These are phyloP conservation scores for Cercospora beticola DNA, from an alignment of 2,329 filamentous ascomycete genomes.

Conservation along the genomic window DNA sequence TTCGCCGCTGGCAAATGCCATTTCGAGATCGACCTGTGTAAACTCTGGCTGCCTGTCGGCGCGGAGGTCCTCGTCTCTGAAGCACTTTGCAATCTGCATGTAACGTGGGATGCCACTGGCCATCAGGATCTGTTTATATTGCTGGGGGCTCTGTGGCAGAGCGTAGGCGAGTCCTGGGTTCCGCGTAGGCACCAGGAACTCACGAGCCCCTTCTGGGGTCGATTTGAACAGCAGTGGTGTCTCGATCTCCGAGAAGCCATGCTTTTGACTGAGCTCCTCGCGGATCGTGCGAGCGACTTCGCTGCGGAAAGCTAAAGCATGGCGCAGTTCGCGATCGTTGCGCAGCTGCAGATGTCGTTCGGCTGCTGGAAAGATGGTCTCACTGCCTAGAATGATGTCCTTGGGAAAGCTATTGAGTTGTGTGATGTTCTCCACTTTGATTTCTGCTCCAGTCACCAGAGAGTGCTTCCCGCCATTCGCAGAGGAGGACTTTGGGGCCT, in stretches of 20 bases:
- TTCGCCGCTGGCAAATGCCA: slow-evolving; percentile 74
- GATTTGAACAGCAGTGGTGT: slow-evolving; percentile 96
- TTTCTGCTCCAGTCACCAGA: slow-evolving; percentile 26
- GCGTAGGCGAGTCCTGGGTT: slow-evolving; percentile 77
- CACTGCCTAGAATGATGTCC: slow-evolving; percentile 72
- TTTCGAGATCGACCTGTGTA: slow-evolving; percentile 92
- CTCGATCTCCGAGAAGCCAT: slow-evolving; percentile 75
- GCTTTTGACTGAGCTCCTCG: slow-evolving; percentile 52
- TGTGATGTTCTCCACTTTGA: slow-evolving; percentile 62
- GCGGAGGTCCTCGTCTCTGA: slow-evolving; percentile 89
- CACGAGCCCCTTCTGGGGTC: slow-evolving; percentile 89
- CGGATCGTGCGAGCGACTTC: slow-evolving; percentile 57
- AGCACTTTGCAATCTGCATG: slow-evolving; percentile 91
- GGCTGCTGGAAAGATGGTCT: slow-evolving; percentile 70
- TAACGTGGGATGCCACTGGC: slow-evolving; percentile 79
- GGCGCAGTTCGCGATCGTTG: slow-evolving; percentile 65
- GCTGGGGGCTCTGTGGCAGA: slow-evolving; percentile 91
- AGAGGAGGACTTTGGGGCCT: slow-evolving; percentile 36
- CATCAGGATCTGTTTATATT: slow-evolving; percentile 99
- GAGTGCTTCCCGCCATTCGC: neutral
- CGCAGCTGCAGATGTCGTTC: slow-evolving; percentile 83
- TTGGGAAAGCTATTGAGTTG: slow-evolving; percentile 71
- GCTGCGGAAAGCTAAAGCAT: slow-evolving; percentile 70
- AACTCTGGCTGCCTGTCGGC: slow-evolving; percentile 96
- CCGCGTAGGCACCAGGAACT: slow-evolving; percentile 90